phyloP scores from a whole-genome alignment of 2,329 filamentous ascomycete species.

The Verticillium isaacii region DNA sequence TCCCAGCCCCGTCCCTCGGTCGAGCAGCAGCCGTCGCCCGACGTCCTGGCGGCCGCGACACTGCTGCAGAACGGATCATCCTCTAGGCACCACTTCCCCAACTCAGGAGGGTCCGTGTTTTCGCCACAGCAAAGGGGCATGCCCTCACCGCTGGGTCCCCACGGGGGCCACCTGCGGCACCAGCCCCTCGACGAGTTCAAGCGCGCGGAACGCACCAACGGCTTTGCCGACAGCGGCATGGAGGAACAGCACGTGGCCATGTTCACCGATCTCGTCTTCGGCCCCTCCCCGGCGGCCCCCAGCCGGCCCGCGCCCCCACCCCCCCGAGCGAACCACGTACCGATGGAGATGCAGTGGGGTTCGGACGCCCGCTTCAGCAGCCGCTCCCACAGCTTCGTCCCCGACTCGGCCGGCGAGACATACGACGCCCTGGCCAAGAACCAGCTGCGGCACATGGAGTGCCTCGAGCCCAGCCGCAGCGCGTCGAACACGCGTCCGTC shows the following conservation, averaged over 20 bases:
- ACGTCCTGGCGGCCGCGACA: conserved; percentile 55
- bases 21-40: conserved; percentile 32
- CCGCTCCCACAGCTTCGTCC: conserved; percentile 51
- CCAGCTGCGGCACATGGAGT: conserved; percentile 51
- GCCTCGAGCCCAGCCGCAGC: conserved; percentile 53
- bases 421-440: conserved; percentile 51
- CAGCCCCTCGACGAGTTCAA: conserved; percentile 37
- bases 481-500: conserved; percentile 54
- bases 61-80: conserved; percentile 40
- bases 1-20: neutral
- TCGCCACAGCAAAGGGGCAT: conserved; percentile 9
- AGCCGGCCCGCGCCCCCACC: neutral
- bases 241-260: conserved; percentile 27
- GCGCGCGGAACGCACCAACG: conserved; percentile 29
- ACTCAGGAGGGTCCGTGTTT: conserved; percentile 5
- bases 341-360: conserved; percentile 57
- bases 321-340: conserved; percentile 20
- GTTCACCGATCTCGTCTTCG: conserved; percentile 36
- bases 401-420: conserved; percentile 51
- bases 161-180: conserved; percentile 35
- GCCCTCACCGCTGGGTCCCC: conserved; percentile 21
- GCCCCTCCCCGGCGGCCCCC: conserved; percentile 2
- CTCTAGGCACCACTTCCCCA: conserved; percentile 7
- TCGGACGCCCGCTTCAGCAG: conserved; percentile 62
- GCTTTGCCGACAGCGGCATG: conserved; percentile 12